Conservation (phyloP, 768 basidiomycete species). For the Rhizopogon roseolus region DNA sequence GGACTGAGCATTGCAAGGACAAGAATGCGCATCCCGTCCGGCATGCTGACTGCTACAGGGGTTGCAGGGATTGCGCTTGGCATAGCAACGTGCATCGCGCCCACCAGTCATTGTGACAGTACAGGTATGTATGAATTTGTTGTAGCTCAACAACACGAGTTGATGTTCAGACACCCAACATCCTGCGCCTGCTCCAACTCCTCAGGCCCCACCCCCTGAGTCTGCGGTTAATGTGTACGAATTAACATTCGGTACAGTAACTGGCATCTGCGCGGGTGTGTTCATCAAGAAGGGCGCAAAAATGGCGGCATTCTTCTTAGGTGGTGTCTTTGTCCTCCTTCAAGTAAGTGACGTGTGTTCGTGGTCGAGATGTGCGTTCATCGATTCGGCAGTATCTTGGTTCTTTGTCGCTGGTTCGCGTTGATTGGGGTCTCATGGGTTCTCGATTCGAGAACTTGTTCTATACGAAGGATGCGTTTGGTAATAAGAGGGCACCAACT, state of each 20-base stretch:
- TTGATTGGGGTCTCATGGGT: slow-evolving; percentile 74
- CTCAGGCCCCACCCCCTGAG: slow-evolving; percentile 43
- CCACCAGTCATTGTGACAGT: slow-evolving; percentile 53
- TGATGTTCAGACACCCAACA: slow-evolving; percentile 7
- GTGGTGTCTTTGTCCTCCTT: slow-evolving; percentile 85
- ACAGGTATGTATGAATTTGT: slow-evolving; percentile 10
- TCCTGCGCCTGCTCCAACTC: slow-evolving; percentile 5
- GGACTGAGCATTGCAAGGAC: not conserved
- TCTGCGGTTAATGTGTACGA: slow-evolving; percentile 81
- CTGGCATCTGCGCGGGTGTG: slow-evolving; percentile 85
- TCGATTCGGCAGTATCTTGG: slow-evolving; percentile 61
- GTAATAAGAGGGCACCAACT: slow-evolving; percentile 56
- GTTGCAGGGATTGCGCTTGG: slow-evolving; percentile 43
- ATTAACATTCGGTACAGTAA: slow-evolving; percentile 83
- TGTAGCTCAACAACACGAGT: not conserved
- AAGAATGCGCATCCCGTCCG: slow-evolving; percentile 11
- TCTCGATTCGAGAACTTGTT: slow-evolving; percentile 69
- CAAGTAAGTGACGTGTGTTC: slow-evolving; percentile 51
- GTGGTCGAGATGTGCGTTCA: not conserved
- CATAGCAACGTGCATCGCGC: slow-evolving; percentile 29
- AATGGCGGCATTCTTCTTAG: slow-evolving; percentile 77
- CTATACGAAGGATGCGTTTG: slow-evolving; percentile 57
- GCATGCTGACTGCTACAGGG: slow-evolving; percentile 25
- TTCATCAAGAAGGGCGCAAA: slow-evolving; percentile 96
- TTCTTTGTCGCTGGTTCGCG: slow-evolving; percentile 63